Base-by-base conservation (phyloP, 371 early-diverging fungal genomes). In the Synchytrium microbalum region DNA sequence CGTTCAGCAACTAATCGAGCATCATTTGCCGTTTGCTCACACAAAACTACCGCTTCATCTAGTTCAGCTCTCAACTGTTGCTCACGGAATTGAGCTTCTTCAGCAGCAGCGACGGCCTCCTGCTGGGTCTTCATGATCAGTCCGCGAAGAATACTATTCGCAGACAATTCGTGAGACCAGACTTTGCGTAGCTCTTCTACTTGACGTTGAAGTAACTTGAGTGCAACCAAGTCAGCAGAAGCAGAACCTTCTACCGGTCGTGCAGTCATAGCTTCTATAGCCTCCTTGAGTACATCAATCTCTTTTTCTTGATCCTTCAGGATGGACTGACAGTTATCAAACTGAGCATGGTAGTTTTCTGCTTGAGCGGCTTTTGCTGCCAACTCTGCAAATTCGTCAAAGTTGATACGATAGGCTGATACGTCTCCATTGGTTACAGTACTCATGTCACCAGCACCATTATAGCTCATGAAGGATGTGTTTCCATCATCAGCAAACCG, bases 151-250 rank as follows among this genome's bases (percentile, higher is more conserved):
- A 69, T 62, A 51, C 63, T 65, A 58, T 74, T 74, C 26, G 75
- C 75, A 8, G 67, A 31, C 1, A 71, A 66, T 62, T 77, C 75
- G 32, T 74, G 77, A 1, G 68, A 67, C 75, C 77, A 77, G 27
- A 73, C 67, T 53, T 71, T 74, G 58, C 71, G 67, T 30, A 77
- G 64, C 66, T 77, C 77, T 16, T 74, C 75, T 23, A 74, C 51
- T 30, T 77, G 74, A 0, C 67, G 58, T 33, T 72, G 69, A 24
- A 74, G 67, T 23, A 69, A 29, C 0, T 62, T 23, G 32, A 61
- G 32, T 16, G 62, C 57, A 14, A 33, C 30, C 51, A n/a, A 13
- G 51, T 51, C 51, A 51, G 14, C n/a, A 14, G 13, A 13, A 8
- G 24, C 27, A 10, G 24, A 24, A 25, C 71, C 69, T 32, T 46